phyloP scores from a whole-genome alignment of 495 filamentous ascomycete genomes.

The Xylaria intraflava region DNA sequence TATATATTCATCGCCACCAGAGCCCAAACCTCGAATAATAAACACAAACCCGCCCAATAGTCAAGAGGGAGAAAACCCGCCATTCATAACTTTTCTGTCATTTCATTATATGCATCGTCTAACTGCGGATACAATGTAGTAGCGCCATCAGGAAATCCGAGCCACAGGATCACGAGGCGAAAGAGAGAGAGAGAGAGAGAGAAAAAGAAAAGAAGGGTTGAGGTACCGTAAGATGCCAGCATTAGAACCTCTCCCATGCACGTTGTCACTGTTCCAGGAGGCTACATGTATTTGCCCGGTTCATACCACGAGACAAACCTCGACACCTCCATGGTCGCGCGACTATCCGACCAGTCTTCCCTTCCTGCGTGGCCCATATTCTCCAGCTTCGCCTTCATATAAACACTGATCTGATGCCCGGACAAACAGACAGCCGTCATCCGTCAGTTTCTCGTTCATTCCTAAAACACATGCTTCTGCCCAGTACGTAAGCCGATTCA shows the following conservation, averaged over 20 bases:
- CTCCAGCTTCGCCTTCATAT: neutral
- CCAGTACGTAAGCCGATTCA: neutral
- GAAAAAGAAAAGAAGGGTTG: no score
- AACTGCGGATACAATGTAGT: neutral
- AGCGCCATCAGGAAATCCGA: neutral
- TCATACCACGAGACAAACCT: neutral
- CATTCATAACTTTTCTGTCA: no score
- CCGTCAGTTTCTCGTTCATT: neutral
- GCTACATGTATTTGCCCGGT: neutral
- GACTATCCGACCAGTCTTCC: neutral
- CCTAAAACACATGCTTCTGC: neutral
- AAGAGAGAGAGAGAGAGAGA: no score
- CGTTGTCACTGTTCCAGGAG: neutral
- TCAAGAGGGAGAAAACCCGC: no score
- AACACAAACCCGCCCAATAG: no score
- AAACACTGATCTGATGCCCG: neutral
- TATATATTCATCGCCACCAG: no score
- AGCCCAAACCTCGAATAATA: no score
- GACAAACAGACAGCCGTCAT: neutral
- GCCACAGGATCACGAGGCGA: no score
- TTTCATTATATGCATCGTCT: neutral
- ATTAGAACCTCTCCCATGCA: neutral
- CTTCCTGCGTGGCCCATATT: neutral
- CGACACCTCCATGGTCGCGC: neutral
- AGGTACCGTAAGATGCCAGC: neutral